phyloP scores from a whole-genome alignment of 768 basidiomycete species.

The Lentinus brumalis region DNA sequence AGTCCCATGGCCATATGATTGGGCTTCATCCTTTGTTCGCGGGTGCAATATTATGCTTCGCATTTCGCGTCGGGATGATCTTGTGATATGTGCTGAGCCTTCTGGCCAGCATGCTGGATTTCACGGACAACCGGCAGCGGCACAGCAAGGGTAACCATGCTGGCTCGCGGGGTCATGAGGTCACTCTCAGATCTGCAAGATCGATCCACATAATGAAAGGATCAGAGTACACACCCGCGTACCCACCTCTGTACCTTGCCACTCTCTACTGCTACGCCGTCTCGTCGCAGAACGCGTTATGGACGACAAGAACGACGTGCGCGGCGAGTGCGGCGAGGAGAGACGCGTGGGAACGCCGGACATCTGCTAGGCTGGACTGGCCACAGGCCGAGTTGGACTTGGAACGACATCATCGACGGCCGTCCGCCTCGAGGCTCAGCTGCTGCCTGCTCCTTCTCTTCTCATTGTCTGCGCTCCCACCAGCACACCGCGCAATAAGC shows the following conservation, averaged over 20 bases:
- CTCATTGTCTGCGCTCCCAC: not conserved
- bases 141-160: too few relatives aligned
- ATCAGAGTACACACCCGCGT: too few relatives aligned
- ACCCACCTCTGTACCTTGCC: too few relatives aligned
- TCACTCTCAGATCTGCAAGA: not conserved
- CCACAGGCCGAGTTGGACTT: not conserved
- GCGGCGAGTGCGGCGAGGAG: not conserved
- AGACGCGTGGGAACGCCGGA: not conserved
- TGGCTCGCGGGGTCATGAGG: not conserved
- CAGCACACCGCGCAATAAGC: not conserved
- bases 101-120: constrained; percentile 13
- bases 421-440: not conserved
- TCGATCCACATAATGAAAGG: not conserved
- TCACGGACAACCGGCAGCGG: not conserved
- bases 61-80: constrained; percentile 46
- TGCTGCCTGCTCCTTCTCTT: not conserved
- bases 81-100: constrained; percentile 32
- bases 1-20: constrained; percentile 50
- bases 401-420: not conserved
- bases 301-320: not conserved
- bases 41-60: constrained; percentile 49
- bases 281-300: too few relatives aligned
- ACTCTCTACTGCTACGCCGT: too few relatives aligned
- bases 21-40: constrained; percentile 52
- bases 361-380: not conserved